phyloP scores from a whole-genome alignment of 2,329 filamentous ascomycete genomes.

The Phialophora tarda region DNA sequence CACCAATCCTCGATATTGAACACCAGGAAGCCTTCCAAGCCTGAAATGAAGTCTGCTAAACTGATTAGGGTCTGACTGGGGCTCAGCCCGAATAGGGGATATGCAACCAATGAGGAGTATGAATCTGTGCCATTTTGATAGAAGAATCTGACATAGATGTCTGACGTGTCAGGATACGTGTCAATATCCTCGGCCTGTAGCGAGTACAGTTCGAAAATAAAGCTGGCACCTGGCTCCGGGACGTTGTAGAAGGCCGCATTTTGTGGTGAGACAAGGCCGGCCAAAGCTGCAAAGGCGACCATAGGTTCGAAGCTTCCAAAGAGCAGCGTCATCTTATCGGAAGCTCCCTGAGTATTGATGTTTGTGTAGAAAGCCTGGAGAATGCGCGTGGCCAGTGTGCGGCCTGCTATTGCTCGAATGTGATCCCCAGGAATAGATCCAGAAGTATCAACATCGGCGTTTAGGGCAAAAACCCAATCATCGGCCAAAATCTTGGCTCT shows the following conservation, averaged over 20 bases:
- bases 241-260: conserved; percentile 56
- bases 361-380: conserved; percentile 49
- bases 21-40: conserved; percentile 53
- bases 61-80: conserved; percentile 54
- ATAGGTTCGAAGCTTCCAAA: conserved; percentile 59
- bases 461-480: conserved; percentile 55
- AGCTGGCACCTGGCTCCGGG: conserved; percentile 55
- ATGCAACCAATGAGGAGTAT: conserved; percentile 47
- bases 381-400: conserved; percentile 50
- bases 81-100: conserved; percentile 58
- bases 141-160: conserved; percentile 62
- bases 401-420: conserved; percentile 51
- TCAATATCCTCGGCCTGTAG: conserved; percentile 42
- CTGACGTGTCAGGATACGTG: conserved; percentile 49
- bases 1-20: conserved; percentile 60
- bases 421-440: conserved; percentile 36
- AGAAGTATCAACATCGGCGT: conserved; percentile 43
- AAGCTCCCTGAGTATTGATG: conserved; percentile 46
- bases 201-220: conserved; percentile 61
- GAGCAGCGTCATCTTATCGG: conserved; percentile 54
- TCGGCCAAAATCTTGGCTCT: conserved; percentile 51
- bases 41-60: conserved; percentile 57
- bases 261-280: conserved; percentile 47
- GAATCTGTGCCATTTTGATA: conserved; percentile 61
- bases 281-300: conserved; percentile 57